These are phyloP conservation scores for Vigna angularis DNA, from an alignment of 306 rosid genomes.

Conservation along the genomic window DNA sequence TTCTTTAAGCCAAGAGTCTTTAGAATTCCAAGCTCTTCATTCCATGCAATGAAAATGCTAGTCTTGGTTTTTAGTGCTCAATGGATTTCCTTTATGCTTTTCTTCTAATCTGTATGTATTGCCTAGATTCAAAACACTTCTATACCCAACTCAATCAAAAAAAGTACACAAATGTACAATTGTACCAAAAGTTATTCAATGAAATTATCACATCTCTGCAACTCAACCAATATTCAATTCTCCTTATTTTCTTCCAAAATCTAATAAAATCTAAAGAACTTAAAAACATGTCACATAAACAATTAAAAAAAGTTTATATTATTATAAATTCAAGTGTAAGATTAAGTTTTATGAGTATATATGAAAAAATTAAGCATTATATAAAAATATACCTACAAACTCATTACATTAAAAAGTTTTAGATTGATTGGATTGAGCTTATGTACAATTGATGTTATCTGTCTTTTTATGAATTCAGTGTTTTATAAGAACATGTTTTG, in stretches of 20 bases:
- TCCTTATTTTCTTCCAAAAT: background rate
- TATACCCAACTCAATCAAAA: background rate
- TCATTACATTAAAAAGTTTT: too few relatives aligned
- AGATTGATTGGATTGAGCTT: too few relatives aligned
- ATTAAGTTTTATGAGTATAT: too few relatives aligned
- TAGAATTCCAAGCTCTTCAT: conserved; percentile 78
- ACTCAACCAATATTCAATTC: background rate
- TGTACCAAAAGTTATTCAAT: background rate
- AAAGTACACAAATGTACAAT: background rate
- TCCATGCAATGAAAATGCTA: conserved; percentile 56
- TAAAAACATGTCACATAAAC: too few relatives aligned
- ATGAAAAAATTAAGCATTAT: background rate
- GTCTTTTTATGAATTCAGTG: too few relatives aligned
- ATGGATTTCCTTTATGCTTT: conserved; percentile 78
- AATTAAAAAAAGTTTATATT: too few relatives aligned
- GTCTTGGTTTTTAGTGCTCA: conserved; percentile 71
- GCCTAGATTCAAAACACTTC: conserved; percentile 30
- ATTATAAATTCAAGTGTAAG: too few relatives aligned
- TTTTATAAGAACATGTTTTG: too few relatives aligned
- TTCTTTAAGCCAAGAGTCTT: conserved; percentile 59
- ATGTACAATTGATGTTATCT: too few relatives aligned
- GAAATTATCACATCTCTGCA: background rate
- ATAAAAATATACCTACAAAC: too few relatives aligned
- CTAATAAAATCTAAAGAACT: background rate
- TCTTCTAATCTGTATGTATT: conserved; percentile 54